Evolutionary conservation across 2,329 filamentous ascomycete species (phyloP), one percentile per base, ranked within the genome.

Genomic region (Penicillium expansum): DNA sequence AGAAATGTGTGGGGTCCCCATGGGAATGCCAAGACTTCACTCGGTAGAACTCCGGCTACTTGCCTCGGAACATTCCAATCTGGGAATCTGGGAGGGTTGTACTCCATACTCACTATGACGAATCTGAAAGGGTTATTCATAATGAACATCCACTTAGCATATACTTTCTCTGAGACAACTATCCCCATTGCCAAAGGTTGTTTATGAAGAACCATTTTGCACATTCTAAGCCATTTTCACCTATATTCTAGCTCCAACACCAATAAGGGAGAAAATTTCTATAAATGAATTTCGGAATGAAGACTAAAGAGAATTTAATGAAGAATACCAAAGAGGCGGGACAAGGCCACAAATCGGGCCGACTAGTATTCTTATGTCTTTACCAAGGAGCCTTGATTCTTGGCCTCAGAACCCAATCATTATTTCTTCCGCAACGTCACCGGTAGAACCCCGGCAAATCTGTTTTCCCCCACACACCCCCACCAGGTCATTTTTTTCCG

Each of bases 1-100:
- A 42, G 48, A 10, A 33, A 27, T n/a, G 38, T 42, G 48, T 51
- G 48, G 48, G 48, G 48, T 51, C 48, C 29, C 48, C 48, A 49
- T 24, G 9, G 16, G 22, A 39, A 39, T 20, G 47, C 48, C 48
- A 51, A 42, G 37, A 32, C 33, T 16, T 30, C 24, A 5, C 29
- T 42, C 48, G 48, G 48, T 4, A 51, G 20, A 51, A 51, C 38
- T 43, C 38, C 48, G 48, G 48, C 2, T 39, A 32, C 5, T 30
- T 18, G 7, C 47, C 20, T 22, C 16, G 32, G 47, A n/a, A 47
- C 18, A 16, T 24, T 20, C 30, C 14, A 14, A 7, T 9, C 8
- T 29, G 5, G 27, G 10, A n/a, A 16, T n/a, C 1, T 2, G 4
- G 1, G 13, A 5, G 13, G 13, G 6, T 11, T n/a, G n/a, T n/a